Evolutionary conservation across 2,329 filamentous ascomycete genomes (phyloP), one percentile per base, ranked within the genome.

Genomic region (Verticillium alfalfae): DNA sequence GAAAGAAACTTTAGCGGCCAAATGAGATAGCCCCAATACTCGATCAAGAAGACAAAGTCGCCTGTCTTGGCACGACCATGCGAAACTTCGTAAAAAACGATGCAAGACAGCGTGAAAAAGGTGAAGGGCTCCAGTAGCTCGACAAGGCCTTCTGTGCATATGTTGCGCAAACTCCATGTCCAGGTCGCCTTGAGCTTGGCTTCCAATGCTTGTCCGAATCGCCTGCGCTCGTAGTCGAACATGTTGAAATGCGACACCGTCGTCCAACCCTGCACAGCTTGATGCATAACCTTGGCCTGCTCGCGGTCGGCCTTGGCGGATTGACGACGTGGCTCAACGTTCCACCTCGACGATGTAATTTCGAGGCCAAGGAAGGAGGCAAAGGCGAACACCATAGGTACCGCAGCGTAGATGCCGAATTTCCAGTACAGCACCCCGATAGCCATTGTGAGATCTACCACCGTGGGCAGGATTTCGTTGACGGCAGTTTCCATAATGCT

Each of bases 31-130:
- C 75, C 72, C 88, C 88, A 91, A 71, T 90, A 91, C 38, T 84
- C 81, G 16, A 88, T 76, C 34, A 91, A 72, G 18, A 87, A 86
- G 5, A 90, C 83, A 64, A 91, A 87, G 63, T 81, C 82, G 49
- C 87, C 87, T 13, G 88, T 76, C 0, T 81, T 77, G 55, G 79
- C 79, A 9, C 71, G 69, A 1, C 81, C 81, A 41, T 76, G 74
- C 0, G 78, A 73, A 38, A 88, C 81, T 64, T 84, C 78, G 61
- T 81, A 79, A 8, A 82, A 78, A 3, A 83, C 84, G 15, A 87
- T 75, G 58, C 60, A 57, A 1, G 62, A 62, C 1, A 65, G 39
- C 3, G 16, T 22, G 22, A 63, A 62, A 16, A 65, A 84, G 70
- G 69, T 79, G 75, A 66, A 76, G 78, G 64, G 79, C 73, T 49